Evolutionary conservation across 2,329 filamentous ascomycete species (phyloP).

Genomic region (Cladosporium halotolerans): DNA sequence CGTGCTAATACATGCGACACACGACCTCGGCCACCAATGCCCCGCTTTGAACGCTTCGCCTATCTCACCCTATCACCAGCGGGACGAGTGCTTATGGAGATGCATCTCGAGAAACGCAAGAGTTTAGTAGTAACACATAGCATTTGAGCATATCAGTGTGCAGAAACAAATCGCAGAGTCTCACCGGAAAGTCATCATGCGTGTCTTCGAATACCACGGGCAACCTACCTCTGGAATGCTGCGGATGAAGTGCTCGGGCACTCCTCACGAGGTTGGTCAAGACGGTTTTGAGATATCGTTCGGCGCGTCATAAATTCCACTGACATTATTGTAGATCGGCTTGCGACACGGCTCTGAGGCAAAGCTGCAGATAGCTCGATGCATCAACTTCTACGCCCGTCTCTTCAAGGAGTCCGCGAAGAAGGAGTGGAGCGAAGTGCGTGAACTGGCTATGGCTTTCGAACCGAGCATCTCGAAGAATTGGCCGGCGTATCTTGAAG

Average conservation of each 20-base stretch:
- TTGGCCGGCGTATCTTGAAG: conserved; percentile 40
- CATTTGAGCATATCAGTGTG: too few species aligned
- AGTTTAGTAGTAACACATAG: too few species aligned
- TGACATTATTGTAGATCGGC: conserved; percentile 38
- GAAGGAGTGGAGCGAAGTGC: conserved; percentile 42
- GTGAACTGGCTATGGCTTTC: conserved; percentile 42
- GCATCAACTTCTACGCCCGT: conserved; percentile 42
- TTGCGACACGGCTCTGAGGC: conserved; percentile 40
- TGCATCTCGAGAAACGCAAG: too few species aligned
- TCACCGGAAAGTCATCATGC: background rate
- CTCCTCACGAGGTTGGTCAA: conserved; percentile 35
- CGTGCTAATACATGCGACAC: too few species aligned
- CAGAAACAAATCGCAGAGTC: too few species aligned
- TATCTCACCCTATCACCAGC: too few species aligned
- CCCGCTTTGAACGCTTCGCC: too few species aligned
- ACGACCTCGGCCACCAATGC: too few species aligned
- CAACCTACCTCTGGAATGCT: conserved; percentile 28
- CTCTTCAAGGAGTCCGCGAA: conserved; percentile 45
- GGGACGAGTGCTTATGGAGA: too few species aligned
- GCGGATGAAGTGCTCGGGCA: conserved; percentile 36
- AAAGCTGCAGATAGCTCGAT: conserved; percentile 34
- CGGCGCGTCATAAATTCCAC: background rate
- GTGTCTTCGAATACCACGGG: conserved; percentile 7
- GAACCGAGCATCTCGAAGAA: conserved; percentile 37
- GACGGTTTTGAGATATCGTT: background rate